Evolutionary conservation across 352 stramenopile species (phyloP).

Genomic region (Globisporangium cystogenes): DNA sequence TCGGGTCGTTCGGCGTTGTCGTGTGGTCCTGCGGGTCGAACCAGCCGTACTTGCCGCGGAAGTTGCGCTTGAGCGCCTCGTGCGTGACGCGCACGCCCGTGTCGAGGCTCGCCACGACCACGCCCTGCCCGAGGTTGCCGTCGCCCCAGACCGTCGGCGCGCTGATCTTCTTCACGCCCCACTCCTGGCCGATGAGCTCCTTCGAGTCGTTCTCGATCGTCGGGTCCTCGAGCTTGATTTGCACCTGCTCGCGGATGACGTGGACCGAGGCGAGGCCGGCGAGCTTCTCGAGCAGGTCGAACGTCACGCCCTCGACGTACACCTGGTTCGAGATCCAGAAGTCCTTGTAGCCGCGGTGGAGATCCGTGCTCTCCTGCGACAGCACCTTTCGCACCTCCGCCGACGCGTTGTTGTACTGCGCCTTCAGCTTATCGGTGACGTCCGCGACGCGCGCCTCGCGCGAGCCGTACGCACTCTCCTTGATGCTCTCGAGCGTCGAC

Average conservation of each 20-base stretch:
- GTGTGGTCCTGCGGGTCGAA: conserved; percentile 6
- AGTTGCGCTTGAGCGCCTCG: conserved; percentile 16
- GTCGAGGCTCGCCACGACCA: conserved; percentile 16
- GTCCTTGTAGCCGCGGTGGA: conserved; percentile 10
- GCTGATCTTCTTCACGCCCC: conserved; percentile 11
- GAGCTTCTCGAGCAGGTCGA: conserved; percentile 17
- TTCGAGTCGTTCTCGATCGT: not conserved
- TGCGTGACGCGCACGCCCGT: conserved; percentile 16
- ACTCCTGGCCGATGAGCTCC: conserved; percentile 8
- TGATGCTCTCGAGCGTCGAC: conserved; percentile 10
- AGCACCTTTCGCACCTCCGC: conserved; percentile 1
- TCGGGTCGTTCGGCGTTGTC: not conserved
- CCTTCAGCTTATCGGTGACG: not conserved
- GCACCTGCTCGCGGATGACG: conserved; percentile 8
- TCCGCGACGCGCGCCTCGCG: conserved; percentile 15
- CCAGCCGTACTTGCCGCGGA: conserved; percentile 13
- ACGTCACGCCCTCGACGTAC: conserved; percentile 7
- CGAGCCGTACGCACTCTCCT: conserved; percentile 11
- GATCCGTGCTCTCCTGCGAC: conserved; percentile 1
- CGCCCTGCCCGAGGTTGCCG: conserved; percentile 9
- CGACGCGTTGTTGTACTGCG: conserved; percentile 1
- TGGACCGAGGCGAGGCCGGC: conserved; percentile 3
- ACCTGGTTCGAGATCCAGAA: conserved; percentile 27
- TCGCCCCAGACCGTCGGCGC: conserved; percentile 14
- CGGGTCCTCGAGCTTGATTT: not conserved